Conservation (phyloP, 441 rosid genomes). For the Erysimum cheiri region DNA sequence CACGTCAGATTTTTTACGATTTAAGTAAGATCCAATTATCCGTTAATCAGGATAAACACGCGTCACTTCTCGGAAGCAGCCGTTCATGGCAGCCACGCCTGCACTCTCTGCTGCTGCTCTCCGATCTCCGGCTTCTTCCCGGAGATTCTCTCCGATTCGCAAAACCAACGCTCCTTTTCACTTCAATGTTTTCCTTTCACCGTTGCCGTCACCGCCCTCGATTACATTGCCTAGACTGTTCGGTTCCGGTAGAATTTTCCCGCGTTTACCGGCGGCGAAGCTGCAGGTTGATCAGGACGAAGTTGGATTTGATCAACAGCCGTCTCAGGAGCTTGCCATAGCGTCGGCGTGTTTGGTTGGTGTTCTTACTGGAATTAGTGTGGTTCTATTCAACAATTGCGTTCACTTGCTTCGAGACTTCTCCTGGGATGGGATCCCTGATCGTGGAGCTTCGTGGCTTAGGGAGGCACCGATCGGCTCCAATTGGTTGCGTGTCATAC, state of each 20-base stretch:
- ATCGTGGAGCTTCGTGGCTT: slow-evolving; percentile 83
- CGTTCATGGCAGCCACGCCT: slow-evolving; percentile 45
- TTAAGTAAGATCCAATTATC: slow-evolving; percentile 36
- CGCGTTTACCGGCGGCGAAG: slow-evolving; percentile 15
- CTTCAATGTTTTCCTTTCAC: background rate
- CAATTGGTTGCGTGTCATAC: slow-evolving; percentile 64
- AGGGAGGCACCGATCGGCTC: slow-evolving; percentile 72
- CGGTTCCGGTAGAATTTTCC: slow-evolving; percentile 17
- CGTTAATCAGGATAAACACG: slow-evolving; percentile 33
- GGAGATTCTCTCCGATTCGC: slow-evolving; percentile 28
- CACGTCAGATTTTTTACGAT: slow-evolving; percentile 35
- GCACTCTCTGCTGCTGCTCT: slow-evolving; percentile 31
- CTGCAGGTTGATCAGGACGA: slow-evolving; percentile 28
- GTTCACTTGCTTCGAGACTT: slow-evolving; percentile 80
- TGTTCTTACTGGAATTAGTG: slow-evolving; percentile 71
- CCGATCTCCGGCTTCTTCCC: slow-evolving; percentile 28
- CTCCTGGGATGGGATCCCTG: slow-evolving; percentile 90
- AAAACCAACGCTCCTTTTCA: background rate
- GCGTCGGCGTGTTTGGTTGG: slow-evolving; percentile 77
- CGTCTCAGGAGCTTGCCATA: slow-evolving; percentile 46
- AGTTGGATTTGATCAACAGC: slow-evolving; percentile 26
- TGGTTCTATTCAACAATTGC: slow-evolving; percentile 76
- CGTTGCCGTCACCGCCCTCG: background rate
- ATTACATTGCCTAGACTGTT: background rate
- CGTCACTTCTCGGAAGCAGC: slow-evolving; percentile 36